Evolutionary conservation across 2,329 filamentous ascomycete species (phyloP).

Genomic region (Pseudopyricularia javanii): DNA sequence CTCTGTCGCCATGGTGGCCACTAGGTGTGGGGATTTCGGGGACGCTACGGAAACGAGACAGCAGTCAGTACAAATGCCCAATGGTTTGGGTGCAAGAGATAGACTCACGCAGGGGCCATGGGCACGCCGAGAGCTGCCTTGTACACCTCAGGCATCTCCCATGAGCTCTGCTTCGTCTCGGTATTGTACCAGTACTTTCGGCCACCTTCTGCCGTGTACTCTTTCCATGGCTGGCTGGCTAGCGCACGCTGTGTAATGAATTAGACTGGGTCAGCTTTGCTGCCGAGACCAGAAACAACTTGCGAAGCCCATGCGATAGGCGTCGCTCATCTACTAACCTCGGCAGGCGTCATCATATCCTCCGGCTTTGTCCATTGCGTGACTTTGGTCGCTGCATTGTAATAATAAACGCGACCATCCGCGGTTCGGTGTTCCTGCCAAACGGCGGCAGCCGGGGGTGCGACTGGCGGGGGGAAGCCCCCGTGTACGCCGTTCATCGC

Average conservation of each 20-base stretch:
- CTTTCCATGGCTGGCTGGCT: conserved; percentile 79
- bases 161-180: conserved; percentile 82
- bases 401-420: conserved; percentile 84
- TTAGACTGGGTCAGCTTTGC: neutral
- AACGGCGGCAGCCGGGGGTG: conserved; percentile 19
- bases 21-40: neutral
- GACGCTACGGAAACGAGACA: neutral
- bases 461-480: conserved; percentile 1
- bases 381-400: conserved; percentile 71
- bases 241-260: conserved; percentile 52
- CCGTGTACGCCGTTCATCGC: neutral
- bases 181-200: conserved; percentile 94
- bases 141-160: conserved; percentile 83
- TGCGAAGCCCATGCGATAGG: neutral
- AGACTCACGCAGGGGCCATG: conserved; percentile 27
- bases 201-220: conserved; percentile 77
- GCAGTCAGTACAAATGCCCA: neutral
- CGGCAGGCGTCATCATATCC: conserved; percentile 71
- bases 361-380: conserved; percentile 93
- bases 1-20: neutral
- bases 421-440: conserved; percentile 77
- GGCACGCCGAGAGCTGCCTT: conserved; percentile 59
- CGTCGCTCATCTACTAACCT: conserved; percentile 39
- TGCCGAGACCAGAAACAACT: no score
- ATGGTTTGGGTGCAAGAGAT: neutral